Percentiles rank a stretch among this genome's conserved stretches.
These are phyloP conservation scores for Artemisia annua DNA, from an alignment of 129 eudicot species.

Conservation along the genomic window DNA sequence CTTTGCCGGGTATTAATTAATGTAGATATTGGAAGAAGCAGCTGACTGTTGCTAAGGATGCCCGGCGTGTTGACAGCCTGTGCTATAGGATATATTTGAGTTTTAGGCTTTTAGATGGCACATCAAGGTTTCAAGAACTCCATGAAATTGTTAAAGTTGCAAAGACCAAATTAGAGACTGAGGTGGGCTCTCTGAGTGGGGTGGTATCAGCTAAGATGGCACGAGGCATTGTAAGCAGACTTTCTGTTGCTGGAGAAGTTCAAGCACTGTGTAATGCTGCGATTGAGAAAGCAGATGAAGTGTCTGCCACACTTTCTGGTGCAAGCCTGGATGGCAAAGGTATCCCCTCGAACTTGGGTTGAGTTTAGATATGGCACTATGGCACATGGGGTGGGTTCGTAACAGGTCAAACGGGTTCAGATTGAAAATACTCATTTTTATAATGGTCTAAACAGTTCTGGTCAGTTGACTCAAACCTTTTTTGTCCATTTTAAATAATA, in stretches of 20 bases:
- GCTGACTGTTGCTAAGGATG: conserved; percentile 64
- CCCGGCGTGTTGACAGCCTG: conserved; percentile 66
- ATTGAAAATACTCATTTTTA: neutral
- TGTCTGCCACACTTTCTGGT: conserved; percentile 48
- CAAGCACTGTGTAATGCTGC: conserved; percentile 72
- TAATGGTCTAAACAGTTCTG: neutral
- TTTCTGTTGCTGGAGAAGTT: conserved; percentile 72
- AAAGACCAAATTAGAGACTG: conserved; percentile 68
- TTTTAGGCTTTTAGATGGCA: conserved; percentile 72
- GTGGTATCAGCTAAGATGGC: conserved; percentile 71
- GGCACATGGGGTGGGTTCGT: neutral
- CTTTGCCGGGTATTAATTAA: neutral
- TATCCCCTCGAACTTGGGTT: conserved; percentile 21
- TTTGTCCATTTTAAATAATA: neutral
- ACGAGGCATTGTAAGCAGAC: conserved; percentile 72
- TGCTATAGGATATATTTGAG: conserved; percentile 72
- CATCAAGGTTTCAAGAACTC: conserved; percentile 70
- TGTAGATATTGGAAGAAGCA: conserved; percentile 90
- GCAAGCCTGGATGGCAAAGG: conserved; percentile 40
- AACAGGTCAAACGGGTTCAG: neutral
- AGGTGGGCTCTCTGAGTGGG: conserved; percentile 71
- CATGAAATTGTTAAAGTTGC: conserved; percentile 58
- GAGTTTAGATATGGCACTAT: neutral
- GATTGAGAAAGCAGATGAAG: conserved; percentile 71
- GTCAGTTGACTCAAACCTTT: neutral